These are phyloP conservation scores for Stephania cephalantha DNA, from an alignment of 164 flowering plant genomes.

Conservation along the genomic window DNA sequence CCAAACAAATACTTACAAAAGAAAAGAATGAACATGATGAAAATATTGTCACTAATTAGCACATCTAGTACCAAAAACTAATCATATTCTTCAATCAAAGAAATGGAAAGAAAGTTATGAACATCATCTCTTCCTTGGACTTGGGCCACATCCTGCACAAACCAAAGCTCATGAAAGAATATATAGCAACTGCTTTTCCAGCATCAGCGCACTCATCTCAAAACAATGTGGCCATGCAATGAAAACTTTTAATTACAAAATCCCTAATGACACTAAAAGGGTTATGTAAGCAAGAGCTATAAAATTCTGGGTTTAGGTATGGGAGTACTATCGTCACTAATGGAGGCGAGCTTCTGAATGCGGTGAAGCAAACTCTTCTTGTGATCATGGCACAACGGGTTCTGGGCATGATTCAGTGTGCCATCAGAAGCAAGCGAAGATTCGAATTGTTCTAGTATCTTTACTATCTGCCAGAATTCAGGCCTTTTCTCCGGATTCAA, in stretches of 20 bases:
- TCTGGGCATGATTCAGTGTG: slow-evolving; percentile 41
- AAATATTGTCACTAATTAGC: too few species aligned
- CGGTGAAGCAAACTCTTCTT: slow-evolving; percentile 71
- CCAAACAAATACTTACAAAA: too few species aligned
- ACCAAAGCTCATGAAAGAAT: neutral
- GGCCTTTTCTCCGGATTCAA: slow-evolving; percentile 58
- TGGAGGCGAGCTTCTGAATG: slow-evolving; percentile 68
- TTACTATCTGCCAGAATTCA: slow-evolving; percentile 69
- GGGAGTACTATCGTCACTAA: slow-evolving; percentile 23
- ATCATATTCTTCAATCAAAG: neutral
- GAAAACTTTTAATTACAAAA: neutral
- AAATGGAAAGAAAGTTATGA: neutral
- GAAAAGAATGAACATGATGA: too few species aligned
- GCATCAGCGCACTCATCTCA: neutral
- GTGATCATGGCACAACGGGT: slow-evolving; percentile 44
- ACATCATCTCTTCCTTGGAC: neutral
- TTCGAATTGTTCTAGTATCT: slow-evolving; percentile 67
- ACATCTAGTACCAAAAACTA: too few species aligned
- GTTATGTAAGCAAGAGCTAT: slow-evolving; percentile 23
- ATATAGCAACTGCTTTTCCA: neutral
- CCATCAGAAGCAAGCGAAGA: slow-evolving; percentile 57
- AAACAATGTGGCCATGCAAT: neutral
- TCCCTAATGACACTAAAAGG: slow-evolving; percentile 16
- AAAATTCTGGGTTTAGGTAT: slow-evolving; percentile 49
- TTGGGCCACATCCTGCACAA: neutral